These are phyloP conservation scores for Boechera stricta DNA, from an alignment of 345 rosid genomes.

Conservation along the genomic window DNA sequence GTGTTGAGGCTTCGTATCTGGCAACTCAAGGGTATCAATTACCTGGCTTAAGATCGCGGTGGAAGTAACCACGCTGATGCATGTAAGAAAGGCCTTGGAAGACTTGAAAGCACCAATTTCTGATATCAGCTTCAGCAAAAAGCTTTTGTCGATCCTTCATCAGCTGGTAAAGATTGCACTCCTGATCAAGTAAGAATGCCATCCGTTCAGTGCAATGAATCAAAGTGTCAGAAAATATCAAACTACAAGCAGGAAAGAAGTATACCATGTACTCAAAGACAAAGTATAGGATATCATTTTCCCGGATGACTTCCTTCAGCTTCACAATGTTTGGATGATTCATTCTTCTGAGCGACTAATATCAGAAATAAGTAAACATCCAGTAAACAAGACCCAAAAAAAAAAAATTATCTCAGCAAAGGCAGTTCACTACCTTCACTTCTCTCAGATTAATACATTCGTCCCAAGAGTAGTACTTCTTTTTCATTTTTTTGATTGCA, in stretches of 20 bases:
- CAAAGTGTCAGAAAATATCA: neutral
- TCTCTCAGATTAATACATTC: conserved; percentile 94
- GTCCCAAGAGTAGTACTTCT: conserved; percentile 91
- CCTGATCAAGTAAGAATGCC: conserved; percentile 54
- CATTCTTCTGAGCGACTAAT: conserved; percentile 84
- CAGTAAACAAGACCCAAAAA: neutral
- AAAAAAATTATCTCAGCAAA: conserved; percentile 1
- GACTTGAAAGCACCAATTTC: conserved; percentile 97
- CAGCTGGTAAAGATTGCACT: conserved; percentile 91
- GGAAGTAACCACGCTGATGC: conserved; percentile 96
- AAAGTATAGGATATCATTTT: conserved; percentile 80
- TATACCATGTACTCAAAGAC: conserved; percentile 96
- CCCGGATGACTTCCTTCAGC: conserved; percentile 95
- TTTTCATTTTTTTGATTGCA: conserved; percentile 98
- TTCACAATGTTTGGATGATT: conserved; percentile 95
- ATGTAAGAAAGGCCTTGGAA: conserved; percentile 94
- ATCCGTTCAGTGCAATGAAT: conserved; percentile 19
- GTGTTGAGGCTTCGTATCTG: conserved; percentile 4
- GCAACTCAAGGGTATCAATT: conserved; percentile 35
- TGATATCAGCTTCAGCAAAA: conserved; percentile 77
- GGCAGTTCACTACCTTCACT: conserved; percentile 70
- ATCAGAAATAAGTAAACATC: conserved; percentile 16
- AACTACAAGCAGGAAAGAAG: conserved; percentile 27
- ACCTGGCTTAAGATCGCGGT: conserved; percentile 99
- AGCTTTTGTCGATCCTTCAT: conserved; percentile 81